A percentile compares a stretch with the other conserved stretches of the same genome.
Evolutionary conservation across 805 yeast genomes (phyloP).

Genomic region (Candida ascalaphidarum): DNA sequence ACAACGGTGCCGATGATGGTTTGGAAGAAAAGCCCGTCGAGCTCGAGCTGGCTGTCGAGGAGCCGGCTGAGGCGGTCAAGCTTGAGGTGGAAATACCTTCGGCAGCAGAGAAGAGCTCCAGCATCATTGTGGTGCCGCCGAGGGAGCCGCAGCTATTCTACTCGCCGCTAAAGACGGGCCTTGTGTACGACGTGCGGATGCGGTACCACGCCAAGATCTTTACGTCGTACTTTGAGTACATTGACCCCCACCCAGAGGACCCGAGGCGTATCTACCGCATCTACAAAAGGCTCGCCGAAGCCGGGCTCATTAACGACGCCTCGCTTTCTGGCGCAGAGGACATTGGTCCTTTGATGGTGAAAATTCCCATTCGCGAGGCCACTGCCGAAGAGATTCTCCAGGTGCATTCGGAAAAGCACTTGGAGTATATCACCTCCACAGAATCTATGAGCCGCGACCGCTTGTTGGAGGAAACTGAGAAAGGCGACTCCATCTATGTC

Average conservation of each 20-base stretch:
- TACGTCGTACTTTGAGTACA: slow-evolving; percentile 85
- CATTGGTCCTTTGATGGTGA: slow-evolving; percentile 80
- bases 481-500: slow-evolving; percentile 90
- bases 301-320: slow-evolving; percentile 80
- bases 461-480: slow-evolving; percentile 74
- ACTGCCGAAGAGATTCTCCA: slow-evolving; percentile 73
- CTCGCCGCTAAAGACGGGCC: slow-evolving; percentile 77
- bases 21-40: too few species aligned
- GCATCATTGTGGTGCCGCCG: slow-evolving; percentile 53
- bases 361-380: slow-evolving; percentile 88
- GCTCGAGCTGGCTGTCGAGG: too few species aligned
- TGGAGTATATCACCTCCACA: slow-evolving; percentile 67
- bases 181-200: slow-evolving; percentile 96
- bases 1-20: too few species aligned
- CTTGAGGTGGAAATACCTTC: too few species aligned
- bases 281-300: slow-evolving; percentile 88
- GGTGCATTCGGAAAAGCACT: slow-evolving; percentile 79
- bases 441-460: slow-evolving; percentile 70
- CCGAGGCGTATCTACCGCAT: slow-evolving; percentile 93
- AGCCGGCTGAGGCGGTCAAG: too few species aligned
- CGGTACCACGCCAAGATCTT: slow-evolving; percentile 93
- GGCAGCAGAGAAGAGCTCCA: too few species aligned
- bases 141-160: slow-evolving; percentile 62
- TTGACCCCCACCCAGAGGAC: slow-evolving; percentile 98
- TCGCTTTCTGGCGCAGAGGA: slow-evolving; percentile 63